Evolutionary conservation across 208 protist genomes (phyloP), one percentile per base, ranked within the genome.

Genomic region (Crithidia mellificae): DNA sequence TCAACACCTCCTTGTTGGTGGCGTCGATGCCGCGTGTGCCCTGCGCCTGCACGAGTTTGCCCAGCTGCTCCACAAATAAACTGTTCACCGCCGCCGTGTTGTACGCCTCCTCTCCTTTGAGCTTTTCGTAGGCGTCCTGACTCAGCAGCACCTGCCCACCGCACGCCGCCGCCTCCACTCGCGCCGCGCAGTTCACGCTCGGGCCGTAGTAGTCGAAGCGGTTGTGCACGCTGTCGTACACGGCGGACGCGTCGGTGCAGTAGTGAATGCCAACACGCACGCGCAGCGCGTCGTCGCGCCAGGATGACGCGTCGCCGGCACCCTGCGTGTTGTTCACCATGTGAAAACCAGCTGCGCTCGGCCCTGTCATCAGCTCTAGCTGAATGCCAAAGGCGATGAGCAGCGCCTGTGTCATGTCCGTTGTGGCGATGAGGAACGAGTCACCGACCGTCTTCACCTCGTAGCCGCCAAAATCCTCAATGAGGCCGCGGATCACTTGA

Each of bases 131-230:
- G 2, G 63, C 63, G 17, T 53, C 63, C 25, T 49, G 20, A 29
- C 46, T 57, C 49, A 67, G 2, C 32, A 68, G 39, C 22, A 53
- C 38, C 20, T 52, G 36, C 12, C 63, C 51, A 30, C 63, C 51
- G 27, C 51, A 49, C 55, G 51, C 51, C 47, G 63, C 63, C 6
- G 63, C 36, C 63, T 59, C 63, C 34, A 59, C 52, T 6, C 63
- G 63, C 41, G 63, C 17, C 39, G 55, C 55, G 39, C 55, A 56
- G 61, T 67, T 67, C 61, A 67, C 61, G 49, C 47, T 44, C n/a
- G 59, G 59, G 30, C 90, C 90, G 67, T 88, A 92, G 76, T 94
- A 96, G 74, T 96, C 88, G 69, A 81, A 84, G 43, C 78, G 65
- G 30, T 74, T 65, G 25, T 79, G 59, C 36, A 82, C 66, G 22